Conservation (phyloP, 257 asterid species). For the Coffea canephora region DNA sequence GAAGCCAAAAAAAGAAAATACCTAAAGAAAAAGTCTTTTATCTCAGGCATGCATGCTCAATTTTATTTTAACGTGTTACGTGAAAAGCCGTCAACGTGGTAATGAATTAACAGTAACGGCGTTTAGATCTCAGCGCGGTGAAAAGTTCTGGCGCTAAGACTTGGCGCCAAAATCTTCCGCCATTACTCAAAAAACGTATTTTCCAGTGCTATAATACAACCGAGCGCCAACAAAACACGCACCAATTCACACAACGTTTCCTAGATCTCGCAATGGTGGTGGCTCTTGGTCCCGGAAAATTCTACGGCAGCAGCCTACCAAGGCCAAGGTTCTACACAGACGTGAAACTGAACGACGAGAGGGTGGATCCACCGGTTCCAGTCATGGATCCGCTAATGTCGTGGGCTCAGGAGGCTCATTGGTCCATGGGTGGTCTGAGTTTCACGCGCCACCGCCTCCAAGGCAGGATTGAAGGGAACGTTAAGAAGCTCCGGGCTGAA, state of each 20-base stretch:
- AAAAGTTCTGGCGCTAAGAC: too few species aligned
- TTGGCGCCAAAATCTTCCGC: background rate
- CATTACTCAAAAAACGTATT: background rate
- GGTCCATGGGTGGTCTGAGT: slow-evolving; percentile 95
- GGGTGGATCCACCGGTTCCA: slow-evolving; percentile 75
- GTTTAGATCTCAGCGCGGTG: background rate
- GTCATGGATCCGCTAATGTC: slow-evolving; percentile 64
- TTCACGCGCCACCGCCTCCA: slow-evolving; percentile 81
- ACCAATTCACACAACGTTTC: background rate
- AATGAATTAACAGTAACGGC: background rate
- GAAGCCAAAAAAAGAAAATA: too few species aligned
- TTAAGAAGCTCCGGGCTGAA: slow-evolving; percentile 64
- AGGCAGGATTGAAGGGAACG: slow-evolving; percentile 86
- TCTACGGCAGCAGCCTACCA: slow-evolving; percentile 91
- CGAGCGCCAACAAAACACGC: background rate
- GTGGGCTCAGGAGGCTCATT: slow-evolving; percentile 92
- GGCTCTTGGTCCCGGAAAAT: slow-evolving; percentile 75
- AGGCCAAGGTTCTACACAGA: slow-evolving; percentile 76
- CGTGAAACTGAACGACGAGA: slow-evolving; percentile 46
- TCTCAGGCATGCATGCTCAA: too few species aligned
- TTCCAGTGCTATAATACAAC: background rate
- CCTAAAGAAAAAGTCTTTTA: too few species aligned
- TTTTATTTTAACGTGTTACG: background rate
- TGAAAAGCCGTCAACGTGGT: background rate
- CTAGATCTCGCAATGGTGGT: slow-evolving; percentile 50